Percentiles rank a stretch among this genome's conserved stretches.
phyloP scores from a whole-genome alignment of 2,329 filamentous ascomycete genomes.

The Elsinoe fawcettii region DNA sequence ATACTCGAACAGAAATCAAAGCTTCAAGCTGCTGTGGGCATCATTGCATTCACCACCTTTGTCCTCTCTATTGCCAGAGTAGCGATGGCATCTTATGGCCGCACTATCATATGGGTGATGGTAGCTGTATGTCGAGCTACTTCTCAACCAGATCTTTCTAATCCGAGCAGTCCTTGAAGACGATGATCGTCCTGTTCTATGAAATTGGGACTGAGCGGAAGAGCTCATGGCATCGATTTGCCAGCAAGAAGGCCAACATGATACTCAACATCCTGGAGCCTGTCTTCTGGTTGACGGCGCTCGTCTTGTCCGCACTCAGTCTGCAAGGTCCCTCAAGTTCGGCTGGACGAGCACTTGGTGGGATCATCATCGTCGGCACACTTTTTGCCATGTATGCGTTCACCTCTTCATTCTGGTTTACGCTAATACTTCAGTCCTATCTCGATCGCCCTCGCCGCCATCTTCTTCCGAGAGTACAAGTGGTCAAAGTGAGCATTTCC shows the following conservation, averaged over 20 bases:
- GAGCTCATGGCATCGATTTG: not conserved
- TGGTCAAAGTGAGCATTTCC: too few species aligned
- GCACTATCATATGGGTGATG: not conserved
- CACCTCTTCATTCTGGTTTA: not conserved
- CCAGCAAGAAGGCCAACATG: not conserved
- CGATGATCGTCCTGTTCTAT: not conserved
- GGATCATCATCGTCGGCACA: not conserved
- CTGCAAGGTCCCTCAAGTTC: not conserved
- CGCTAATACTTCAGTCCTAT: too few species aligned
- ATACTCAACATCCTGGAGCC: not conserved
- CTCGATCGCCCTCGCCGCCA: too few species aligned
- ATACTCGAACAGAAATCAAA: not conserved
- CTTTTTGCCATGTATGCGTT: not conserved
- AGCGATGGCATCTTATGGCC: not conserved
- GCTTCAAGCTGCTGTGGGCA: not conserved
- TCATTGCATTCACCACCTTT: not conserved
- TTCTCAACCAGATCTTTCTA: not conserved
- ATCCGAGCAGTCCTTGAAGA: too few species aligned
- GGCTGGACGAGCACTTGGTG: not conserved
- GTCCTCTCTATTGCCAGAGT: not conserved
- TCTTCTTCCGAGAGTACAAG: too few species aligned
- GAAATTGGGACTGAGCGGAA: not conserved
- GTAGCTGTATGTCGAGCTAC: not conserved
- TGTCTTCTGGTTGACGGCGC: not conserved
- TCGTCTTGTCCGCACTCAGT: not conserved